Percentiles rank a stretch among this genome's conserved stretches.
These are phyloP conservation scores for Phylloboletellus chloephorus DNA, from an alignment of 1,284 basidiomycete species.

Conservation along the genomic window DNA sequence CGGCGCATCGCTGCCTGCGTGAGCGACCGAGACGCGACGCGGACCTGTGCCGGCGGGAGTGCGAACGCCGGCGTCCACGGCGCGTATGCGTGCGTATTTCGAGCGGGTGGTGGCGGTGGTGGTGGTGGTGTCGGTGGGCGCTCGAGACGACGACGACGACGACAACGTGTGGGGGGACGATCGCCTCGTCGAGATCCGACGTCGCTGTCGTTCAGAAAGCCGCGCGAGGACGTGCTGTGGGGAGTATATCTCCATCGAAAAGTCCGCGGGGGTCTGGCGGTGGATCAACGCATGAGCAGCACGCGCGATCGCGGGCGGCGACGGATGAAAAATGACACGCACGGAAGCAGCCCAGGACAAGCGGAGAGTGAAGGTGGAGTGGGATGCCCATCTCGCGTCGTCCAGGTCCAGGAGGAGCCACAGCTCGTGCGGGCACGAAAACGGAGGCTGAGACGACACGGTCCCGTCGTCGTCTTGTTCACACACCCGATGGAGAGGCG, in stretches of 20 bases:
- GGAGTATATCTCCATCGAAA: slow-evolving; percentile 38
- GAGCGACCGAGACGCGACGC: neutral
- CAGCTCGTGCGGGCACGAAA: slow-evolving; percentile 45
- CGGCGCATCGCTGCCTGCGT: slow-evolving; percentile 1
- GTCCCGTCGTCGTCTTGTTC: slow-evolving; percentile 21
- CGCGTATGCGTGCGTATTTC: slow-evolving; percentile 51
- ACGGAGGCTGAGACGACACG: slow-evolving; percentile 19
- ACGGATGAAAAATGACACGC: slow-evolving; percentile 25
- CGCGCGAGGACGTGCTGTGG: slow-evolving; percentile 23
- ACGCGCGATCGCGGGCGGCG: neutral
- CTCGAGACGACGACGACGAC: too few relatives aligned
- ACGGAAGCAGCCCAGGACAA: slow-evolving; percentile 66
- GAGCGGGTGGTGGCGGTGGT: slow-evolving; percentile 32
- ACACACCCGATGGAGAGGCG: slow-evolving; percentile 35
- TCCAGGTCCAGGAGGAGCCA: slow-evolving; percentile 56
- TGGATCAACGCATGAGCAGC: slow-evolving; percentile 1
- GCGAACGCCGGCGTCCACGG: slow-evolving; percentile 47
- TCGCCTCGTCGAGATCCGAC: slow-evolving; percentile 3
- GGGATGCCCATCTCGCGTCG: slow-evolving; percentile 39
- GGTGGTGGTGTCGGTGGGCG: too few relatives aligned
- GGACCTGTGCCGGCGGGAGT: too few relatives aligned
- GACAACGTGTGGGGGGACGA: slow-evolving; percentile 11
- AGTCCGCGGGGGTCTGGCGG: slow-evolving; percentile 40
- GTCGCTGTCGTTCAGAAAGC: slow-evolving; percentile 10
- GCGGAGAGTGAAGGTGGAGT: slow-evolving; percentile 52